Evolutionary conservation across 805 yeast species (phyloP).

Genomic region (Metschnikowia rubicola): DNA sequence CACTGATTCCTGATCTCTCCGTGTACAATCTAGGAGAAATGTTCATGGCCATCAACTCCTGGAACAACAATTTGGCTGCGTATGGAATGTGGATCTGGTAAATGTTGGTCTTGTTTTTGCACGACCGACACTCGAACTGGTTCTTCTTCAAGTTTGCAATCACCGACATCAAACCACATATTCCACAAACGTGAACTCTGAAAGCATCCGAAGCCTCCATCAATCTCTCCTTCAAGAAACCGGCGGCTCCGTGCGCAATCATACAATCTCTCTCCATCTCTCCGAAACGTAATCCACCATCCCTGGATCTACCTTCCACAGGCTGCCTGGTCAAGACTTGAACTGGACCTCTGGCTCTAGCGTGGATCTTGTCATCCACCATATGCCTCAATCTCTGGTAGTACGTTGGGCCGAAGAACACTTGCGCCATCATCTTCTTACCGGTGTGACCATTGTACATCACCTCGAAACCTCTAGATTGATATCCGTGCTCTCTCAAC

Average conservation of each 20-base stretch:
- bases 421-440: constrained; percentile 95
- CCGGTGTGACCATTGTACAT: constrained; percentile 99
- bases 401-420: constrained; percentile 99
- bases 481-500: constrained; percentile 93
- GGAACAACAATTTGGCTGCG: constrained; percentile 97
- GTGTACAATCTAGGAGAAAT: constrained; percentile 96
- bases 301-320: constrained; percentile 98
- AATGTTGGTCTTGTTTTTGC: constrained; percentile 97
- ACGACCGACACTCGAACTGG: constrained; percentile 97
- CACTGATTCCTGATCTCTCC: constrained; percentile 68
- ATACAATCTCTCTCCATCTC: constrained; percentile 99
- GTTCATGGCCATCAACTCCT: constrained; percentile 99
- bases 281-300: constrained; percentile 98
- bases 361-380: constrained; percentile 99
- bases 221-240: constrained; percentile 93
- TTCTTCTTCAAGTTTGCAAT: constrained; percentile 96
- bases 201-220: constrained; percentile 99
- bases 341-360: constrained; percentile 98
- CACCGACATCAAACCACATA: constrained; percentile 97
- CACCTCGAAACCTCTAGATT: constrained; percentile 96
- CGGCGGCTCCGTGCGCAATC: constrained; percentile 99
- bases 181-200: constrained; percentile 96
- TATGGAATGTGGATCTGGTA: constrained; percentile 97
- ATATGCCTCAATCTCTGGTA: constrained; percentile 98
- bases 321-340: constrained; percentile 98